Evolutionary conservation across 2,329 filamentous ascomycete genomes (phyloP).

Genomic region (Xylaria sp.): DNA sequence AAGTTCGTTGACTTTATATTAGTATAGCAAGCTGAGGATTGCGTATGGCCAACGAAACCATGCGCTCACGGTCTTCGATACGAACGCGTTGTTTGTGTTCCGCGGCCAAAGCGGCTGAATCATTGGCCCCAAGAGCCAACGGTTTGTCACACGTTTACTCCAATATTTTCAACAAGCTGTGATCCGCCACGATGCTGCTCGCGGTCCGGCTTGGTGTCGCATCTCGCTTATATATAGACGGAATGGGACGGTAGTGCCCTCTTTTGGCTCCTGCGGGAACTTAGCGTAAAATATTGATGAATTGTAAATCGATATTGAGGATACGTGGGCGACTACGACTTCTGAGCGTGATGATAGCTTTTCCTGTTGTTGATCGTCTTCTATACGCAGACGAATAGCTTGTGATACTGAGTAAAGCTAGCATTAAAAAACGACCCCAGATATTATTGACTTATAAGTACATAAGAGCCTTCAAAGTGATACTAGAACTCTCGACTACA

Average conservation of each 20-base stretch:
- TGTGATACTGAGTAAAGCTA: neutral
- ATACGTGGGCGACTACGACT: neutral
- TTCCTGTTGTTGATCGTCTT: too few species aligned
- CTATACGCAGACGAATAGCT: neutral
- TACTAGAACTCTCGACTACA: neutral
- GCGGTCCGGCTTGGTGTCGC: neutral
- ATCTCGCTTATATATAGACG: slow-evolving; percentile 19
- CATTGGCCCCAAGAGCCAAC: neutral
- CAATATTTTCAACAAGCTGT: slow-evolving; percentile 1
- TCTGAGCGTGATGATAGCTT: neutral
- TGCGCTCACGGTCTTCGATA: neutral
- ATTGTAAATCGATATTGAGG: neutral
- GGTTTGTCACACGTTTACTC: slow-evolving; percentile 11
- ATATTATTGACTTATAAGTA: neutral
- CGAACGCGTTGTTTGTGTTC: slow-evolving; percentile 17
- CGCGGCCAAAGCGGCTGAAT: neutral
- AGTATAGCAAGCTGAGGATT: neutral
- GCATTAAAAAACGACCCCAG: neutral
- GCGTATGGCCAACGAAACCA: slow-evolving; percentile 4
- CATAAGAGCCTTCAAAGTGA: slow-evolving; percentile 5
- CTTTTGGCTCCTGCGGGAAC: neutral
- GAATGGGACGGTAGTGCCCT: neutral
- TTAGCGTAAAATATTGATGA: too few species aligned
- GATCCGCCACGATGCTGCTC: neutral
- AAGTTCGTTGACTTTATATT: slow-evolving; percentile 6